These are phyloP conservation scores for Trichoderma oligosporum DNA, from an alignment of 2,329 filamentous ascomycete genomes.

Conservation along the genomic window DNA sequence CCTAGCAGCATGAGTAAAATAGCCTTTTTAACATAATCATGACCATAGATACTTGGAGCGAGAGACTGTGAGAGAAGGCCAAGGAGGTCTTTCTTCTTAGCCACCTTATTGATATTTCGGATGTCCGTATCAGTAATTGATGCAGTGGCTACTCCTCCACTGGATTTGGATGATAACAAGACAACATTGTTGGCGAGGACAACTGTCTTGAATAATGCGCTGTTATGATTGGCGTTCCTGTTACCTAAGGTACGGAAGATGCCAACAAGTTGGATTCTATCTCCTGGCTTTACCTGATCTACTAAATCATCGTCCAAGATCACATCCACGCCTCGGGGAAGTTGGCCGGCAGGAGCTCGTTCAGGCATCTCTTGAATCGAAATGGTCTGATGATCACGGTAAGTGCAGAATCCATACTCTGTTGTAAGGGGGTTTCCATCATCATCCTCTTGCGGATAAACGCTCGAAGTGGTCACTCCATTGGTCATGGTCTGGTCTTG, in stretches of 20 bases:
- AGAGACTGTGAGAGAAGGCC: constrained; percentile 90
- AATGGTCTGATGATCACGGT: constrained; percentile 94
- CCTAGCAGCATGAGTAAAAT: constrained; percentile 92
- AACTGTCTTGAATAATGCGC: constrained; percentile 89
- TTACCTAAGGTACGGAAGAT: constrained; percentile 94
- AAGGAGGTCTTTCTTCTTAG: constrained; percentile 92
- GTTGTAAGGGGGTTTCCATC: constrained; percentile 89
- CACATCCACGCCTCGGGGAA: constrained; percentile 92
- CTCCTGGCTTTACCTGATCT: constrained; percentile 89
- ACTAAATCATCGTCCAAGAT: constrained; percentile 96
- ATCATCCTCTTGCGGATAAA: constrained; percentile 91
- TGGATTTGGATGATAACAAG: constrained; percentile 90
- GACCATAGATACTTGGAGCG: constrained; percentile 93
- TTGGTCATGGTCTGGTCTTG: constrained; percentile 97
- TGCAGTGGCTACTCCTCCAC: constrained; percentile 86
- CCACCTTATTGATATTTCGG: constrained; percentile 95
- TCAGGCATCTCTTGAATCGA: constrained; percentile 99
- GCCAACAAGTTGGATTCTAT: constrained; percentile 94
- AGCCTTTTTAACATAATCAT: constrained; percentile 97
- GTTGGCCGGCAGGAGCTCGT: constrained; percentile 87
- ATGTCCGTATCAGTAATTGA: constrained; percentile 95
- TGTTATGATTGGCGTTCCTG: constrained; percentile 84
- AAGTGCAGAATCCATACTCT: constrained; percentile 93
- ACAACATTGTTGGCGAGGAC: constrained; percentile 95
- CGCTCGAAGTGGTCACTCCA: constrained; percentile 80